Evolutionary conservation across 2,329 filamentous ascomycete genomes (phyloP), one percentile per base, ranked within the genome.

Genomic region (Eutypa lata): DNA sequence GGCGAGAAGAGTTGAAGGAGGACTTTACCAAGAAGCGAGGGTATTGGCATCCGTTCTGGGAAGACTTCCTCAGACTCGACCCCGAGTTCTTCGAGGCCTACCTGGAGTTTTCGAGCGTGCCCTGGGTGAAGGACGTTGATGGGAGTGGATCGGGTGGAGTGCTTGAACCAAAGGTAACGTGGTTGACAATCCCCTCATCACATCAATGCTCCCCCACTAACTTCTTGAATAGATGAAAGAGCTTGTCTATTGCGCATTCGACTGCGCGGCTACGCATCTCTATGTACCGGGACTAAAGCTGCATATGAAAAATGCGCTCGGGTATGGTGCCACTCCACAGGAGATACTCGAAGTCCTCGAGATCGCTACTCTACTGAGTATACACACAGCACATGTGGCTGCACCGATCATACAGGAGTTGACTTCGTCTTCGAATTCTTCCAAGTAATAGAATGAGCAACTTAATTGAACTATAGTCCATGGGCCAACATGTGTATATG

Each of bases 301-400:
- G 24, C 76, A 78, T 57, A 77, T 78, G 68, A 70, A 68, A 51
- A 78, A 78, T 56, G 76, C 75, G 22, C 59, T 78, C 5, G 66
- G 69, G 13, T 74, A 73, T 53, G 76, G 76, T 0, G 75, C 72
- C 0, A 75, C 71, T 1, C 67, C 71, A 5, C 71, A 76, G 42
- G 73, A 78, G 63, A 74, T 79, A 46, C 67, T 77, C 64, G 75
- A 78, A 57, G 73, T 78, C 0, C 57, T 78, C 50, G 74, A 79
- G 58, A 64, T 79, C 57, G 72, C 75, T 2, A 69, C 64, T 3
- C 47, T 65, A 10, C 48, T 67, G 50, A 63, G 64, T 55, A 18
- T 66, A 44, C 65, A 67, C 14, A 66, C 62, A 11, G 62, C 58
- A 4, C 65, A 67, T 56, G 63, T 67, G 11, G 58, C 65, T n/a